Evolutionary conservation across 2,329 filamentous ascomycete species (phyloP).

Genomic region (Hortaea sp.): DNA sequence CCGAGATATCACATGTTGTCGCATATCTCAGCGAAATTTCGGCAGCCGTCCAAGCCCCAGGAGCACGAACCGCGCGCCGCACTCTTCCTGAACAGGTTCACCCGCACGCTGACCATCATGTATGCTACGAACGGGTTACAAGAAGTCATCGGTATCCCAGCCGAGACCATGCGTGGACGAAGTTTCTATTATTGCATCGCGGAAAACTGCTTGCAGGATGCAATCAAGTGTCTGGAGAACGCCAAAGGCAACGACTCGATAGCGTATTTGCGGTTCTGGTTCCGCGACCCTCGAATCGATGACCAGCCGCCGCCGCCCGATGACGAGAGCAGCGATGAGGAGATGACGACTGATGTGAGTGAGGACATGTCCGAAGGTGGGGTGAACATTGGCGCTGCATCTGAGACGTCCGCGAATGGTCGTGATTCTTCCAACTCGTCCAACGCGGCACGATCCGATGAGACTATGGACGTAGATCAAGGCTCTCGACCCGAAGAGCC

Average conservation of each 20-base stretch:
- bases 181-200: constrained; percentile 85
- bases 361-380: constrained; percentile 42
- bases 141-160: constrained; percentile 63
- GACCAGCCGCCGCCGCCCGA: constrained; percentile 25
- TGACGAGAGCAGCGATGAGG: constrained; percentile 30
- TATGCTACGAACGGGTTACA: constrained; percentile 70
- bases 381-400: constrained; percentile 34
- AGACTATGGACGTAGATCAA: constrained; percentile 25
- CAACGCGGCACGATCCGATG: constrained; percentile 23
- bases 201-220: constrained; percentile 64
- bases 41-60: constrained; percentile 44
- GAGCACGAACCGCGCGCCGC: constrained; percentile 69
- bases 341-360: constrained; percentile 39
- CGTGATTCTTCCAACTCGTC: constrained; percentile 7
- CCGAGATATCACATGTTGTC: constrained; percentile 85
- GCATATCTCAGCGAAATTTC: constrained; percentile 72
- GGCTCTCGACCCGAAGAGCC: constrained; percentile 12
- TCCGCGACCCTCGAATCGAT: constrained; percentile 58
- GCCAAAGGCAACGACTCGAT: constrained; percentile 88
- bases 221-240: constrained; percentile 68
- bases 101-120: constrained; percentile 72
- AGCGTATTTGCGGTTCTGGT: constrained; percentile 79
- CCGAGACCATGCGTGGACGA: constrained; percentile 59
- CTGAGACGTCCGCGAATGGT: constrained; percentile 7
- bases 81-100: constrained; percentile 78